Percentiles rank a stretch among this genome's conserved stretches.
phyloP scores from a whole-genome alignment of 208 protist species.

The Acanthamoeba lenticulata region DNA sequence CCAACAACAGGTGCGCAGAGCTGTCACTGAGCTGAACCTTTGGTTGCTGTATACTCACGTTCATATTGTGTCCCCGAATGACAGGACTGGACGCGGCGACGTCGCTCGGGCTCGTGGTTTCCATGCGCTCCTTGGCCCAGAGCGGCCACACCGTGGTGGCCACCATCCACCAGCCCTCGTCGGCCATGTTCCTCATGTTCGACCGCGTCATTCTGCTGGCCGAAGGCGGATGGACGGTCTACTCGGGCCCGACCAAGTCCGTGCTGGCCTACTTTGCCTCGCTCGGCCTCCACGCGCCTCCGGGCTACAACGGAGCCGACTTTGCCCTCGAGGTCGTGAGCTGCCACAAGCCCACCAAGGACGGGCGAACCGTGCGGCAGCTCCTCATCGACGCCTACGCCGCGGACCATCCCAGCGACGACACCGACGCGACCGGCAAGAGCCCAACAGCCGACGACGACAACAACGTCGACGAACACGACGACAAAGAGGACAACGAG shows the following conservation, averaged over 20 bases:
- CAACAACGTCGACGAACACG: too few relatives aligned
- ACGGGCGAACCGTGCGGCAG: neutral
- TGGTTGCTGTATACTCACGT: too few relatives aligned
- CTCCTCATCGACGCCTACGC: neutral
- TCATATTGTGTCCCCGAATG: too few relatives aligned
- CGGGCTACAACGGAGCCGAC: slow-evolving; percentile 71
- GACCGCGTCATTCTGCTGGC: slow-evolving; percentile 71
- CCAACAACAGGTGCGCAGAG: slow-evolving; percentile 69
- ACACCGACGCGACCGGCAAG: too few relatives aligned
- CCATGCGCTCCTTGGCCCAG: slow-evolving; percentile 86
- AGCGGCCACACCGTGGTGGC: slow-evolving; percentile 88
- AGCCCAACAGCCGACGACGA: too few relatives aligned
- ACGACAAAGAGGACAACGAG: too few relatives aligned
- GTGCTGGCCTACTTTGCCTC: slow-evolving; percentile 47
- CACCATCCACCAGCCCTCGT: slow-evolving; percentile 94
- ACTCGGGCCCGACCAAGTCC: neutral
- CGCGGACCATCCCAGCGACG: too few relatives aligned
- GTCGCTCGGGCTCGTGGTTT: slow-evolving; percentile 88
- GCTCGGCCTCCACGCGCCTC: slow-evolving; percentile 14
- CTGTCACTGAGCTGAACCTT: too few relatives aligned
- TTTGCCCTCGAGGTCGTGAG: neutral
- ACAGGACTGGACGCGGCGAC: slow-evolving; percentile 88
- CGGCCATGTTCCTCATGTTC: slow-evolving; percentile 84
- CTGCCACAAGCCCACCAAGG: neutral
- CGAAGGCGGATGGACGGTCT: slow-evolving; percentile 24